A percentile compares a stretch with the other conserved stretches of the same genome.
Conservation (phyloP, 345 rosid genomes). For the Hevea brasiliensis region DNA sequence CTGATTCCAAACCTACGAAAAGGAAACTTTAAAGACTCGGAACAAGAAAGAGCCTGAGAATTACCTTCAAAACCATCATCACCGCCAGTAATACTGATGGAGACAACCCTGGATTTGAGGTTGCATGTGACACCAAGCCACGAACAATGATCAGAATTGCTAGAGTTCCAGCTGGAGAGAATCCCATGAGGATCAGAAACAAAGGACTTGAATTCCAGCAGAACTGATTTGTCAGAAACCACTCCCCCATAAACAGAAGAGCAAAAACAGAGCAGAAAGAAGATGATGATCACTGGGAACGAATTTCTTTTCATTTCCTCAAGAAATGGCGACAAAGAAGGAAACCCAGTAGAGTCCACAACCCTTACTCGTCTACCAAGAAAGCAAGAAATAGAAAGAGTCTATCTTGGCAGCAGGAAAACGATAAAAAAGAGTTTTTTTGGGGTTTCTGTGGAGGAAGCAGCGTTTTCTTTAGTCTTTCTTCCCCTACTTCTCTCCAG, state of each 20-base stretch:
- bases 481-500: not conserved
- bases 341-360: not conserved
- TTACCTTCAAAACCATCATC: constrained; percentile 24
- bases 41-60: constrained; percentile 10
- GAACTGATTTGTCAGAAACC: constrained; percentile 10
- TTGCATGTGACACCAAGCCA: constrained; percentile 53
- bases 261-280: constrained; percentile 15
- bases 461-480: no score
- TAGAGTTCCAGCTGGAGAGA: constrained; percentile 44
- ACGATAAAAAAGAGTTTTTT: no score
- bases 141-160: constrained; percentile 39
- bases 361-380: not conserved
- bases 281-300: constrained; percentile 5
- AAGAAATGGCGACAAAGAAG: not conserved
- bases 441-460: no score
- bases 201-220: constrained; percentile 43
- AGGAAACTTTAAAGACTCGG: constrained; percentile 13
- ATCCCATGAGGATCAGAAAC: constrained; percentile 45
- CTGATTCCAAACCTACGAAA: constrained; percentile 20
- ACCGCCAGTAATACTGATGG: no score
- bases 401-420: no score
- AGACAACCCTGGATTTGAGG: constrained; percentile 33
- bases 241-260: constrained; percentile 21
- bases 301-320: constrained; percentile 16
- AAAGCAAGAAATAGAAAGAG: no score